Evolutionary conservation across 2,329 filamentous ascomycete species (phyloP), one percentile per base, ranked within the genome.

Genomic region (Fusarium liriodendri): DNA sequence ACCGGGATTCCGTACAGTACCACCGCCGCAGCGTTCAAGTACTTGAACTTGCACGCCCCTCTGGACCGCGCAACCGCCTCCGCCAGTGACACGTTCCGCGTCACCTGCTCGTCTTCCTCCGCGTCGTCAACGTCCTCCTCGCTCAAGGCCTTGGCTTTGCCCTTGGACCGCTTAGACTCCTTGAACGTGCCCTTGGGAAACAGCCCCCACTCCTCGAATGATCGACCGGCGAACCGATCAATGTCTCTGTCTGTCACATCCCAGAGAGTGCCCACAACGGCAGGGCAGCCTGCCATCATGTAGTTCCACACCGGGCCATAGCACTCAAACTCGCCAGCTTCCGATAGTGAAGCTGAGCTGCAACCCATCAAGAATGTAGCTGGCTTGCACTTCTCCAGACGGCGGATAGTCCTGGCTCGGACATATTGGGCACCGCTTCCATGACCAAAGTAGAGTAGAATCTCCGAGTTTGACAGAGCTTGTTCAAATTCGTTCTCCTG

Each of bases 211-310:
- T 93, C 89, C 80, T 97, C 93, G 80, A 98, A 93, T 4, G 93
- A 86, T 29, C 89, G 87, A 37, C 92, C 91, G 0, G 95, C 94
- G 82, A 98, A 97, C 20, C 95, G 93, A 84, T 99, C 97, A 81
- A 98, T 98, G 82, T 99, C 97, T 78, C 94, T 94, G 81, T 99
- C 97, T 11, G 97, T 99, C 59, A 99, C 97, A 82, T 99, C 97
- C 97, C 97, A 99, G 40, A 99, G 87, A 18, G 95, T 98, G 54
- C 95, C 97, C 3, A 98, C 91, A 11, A 98, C 90, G 0, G 96
- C 95, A 5, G 95, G 95, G 76, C 89, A 91, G 1, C 95, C 96
- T 0, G 95, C 95, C 76, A 96, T 91, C 83, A 99, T 91, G 84
- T 98, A 98, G 77, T 95, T 95, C 84, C 95, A 91, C 27, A 97